Conservation (phyloP, 1,284 basidiomycete species). For the Caloboletus inedulis region DNA sequence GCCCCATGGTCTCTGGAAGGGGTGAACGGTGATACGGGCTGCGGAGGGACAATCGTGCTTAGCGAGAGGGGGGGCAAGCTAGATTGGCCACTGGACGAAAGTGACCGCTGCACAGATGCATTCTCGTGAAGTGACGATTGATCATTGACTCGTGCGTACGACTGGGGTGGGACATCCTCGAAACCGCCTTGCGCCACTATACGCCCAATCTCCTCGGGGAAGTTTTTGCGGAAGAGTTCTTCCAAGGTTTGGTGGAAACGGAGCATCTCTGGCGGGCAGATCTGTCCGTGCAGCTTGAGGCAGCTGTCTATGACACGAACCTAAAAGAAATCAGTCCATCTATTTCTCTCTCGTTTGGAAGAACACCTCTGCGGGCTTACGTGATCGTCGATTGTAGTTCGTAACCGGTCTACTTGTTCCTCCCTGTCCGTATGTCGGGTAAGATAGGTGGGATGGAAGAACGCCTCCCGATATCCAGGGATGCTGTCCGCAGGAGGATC, state of each 20-base stretch:
- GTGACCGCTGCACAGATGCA: slow-evolving; percentile 42
- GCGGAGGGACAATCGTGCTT: slow-evolving; percentile 40
- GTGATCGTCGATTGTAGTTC: slow-evolving; percentile 77
- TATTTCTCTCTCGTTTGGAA: slow-evolving; percentile 1
- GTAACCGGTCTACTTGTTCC: slow-evolving; percentile 69
- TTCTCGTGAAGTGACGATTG: slow-evolving; percentile 43
- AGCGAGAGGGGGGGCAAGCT: slow-evolving; percentile 45
- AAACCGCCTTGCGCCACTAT: slow-evolving; percentile 48
- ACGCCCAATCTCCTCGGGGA: slow-evolving; percentile 80
- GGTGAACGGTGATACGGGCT: slow-evolving; percentile 45
- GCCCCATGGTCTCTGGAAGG: slow-evolving; percentile 12
- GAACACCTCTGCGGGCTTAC: slow-evolving; percentile 40
- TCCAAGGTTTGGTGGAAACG: slow-evolving; percentile 90
- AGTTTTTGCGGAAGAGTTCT: slow-evolving; percentile 87
- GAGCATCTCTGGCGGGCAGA: slow-evolving; percentile 85
- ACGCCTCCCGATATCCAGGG: slow-evolving; percentile 72
- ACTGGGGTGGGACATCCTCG: slow-evolving; percentile 28
- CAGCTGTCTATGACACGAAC: slow-evolving; percentile 80
- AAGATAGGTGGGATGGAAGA: slow-evolving; percentile 73
- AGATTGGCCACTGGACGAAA: slow-evolving; percentile 43
- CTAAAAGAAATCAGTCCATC: slow-evolving; percentile 36
- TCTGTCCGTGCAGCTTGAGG: slow-evolving; percentile 75
- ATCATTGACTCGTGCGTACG: slow-evolving; percentile 38
- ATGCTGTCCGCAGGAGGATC: slow-evolving; percentile 81
- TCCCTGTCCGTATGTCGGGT: slow-evolving; percentile 67